Evolutionary conservation across 805 yeast genomes (phyloP), one percentile per base, ranked within the genome.

Genomic region (Debaryomyces prosopidis): DNA sequence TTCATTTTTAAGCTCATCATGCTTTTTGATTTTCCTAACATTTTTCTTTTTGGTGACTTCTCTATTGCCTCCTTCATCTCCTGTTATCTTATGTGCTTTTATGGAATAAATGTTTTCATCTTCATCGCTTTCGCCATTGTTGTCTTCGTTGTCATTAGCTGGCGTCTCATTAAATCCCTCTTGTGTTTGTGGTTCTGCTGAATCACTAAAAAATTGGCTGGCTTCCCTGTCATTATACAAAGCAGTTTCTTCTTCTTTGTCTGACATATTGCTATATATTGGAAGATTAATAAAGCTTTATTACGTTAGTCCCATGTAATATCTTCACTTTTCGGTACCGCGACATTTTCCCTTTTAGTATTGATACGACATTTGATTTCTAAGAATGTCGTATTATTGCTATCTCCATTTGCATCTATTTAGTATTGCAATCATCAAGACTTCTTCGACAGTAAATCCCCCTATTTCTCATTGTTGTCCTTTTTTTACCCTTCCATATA

Each of bases 21-120:
- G 15, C 34, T 42, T 34, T 37, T 46, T 36, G 14, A 50, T 16
- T 50, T 52, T 60, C 49, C 68, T 57, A n/a, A 63, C 59, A 35
- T 59, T 54, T 45, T 63, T 64, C 58, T 64, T 64, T 42, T 58
- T 50, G 10, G 67, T 63, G 36, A 44, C 44, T 17, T 47, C 57
- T 16, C 40, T 46, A 11, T 44, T 41, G 9, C 15, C 23, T 16
- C 7, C 20, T 17, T 34, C 43, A 11, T 23, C 39, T 14, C 38
- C 47, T 17, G 39, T 19, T 19, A 50, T 41, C 48, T 61, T 59
- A 47, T 58, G 65, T n/a, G 63, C 54, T 38, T 52, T 47, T 14
- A 58, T 52, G 11, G 60, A 47, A 33, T 53, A 57, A 17, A 60
- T 48, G 39, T 62, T 49, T 8, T 61, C 68, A n/a, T 61, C 62